Conservation (phyloP, 169 alveolate genomes). For the Pseudocohnilembus persalinus region DNA sequence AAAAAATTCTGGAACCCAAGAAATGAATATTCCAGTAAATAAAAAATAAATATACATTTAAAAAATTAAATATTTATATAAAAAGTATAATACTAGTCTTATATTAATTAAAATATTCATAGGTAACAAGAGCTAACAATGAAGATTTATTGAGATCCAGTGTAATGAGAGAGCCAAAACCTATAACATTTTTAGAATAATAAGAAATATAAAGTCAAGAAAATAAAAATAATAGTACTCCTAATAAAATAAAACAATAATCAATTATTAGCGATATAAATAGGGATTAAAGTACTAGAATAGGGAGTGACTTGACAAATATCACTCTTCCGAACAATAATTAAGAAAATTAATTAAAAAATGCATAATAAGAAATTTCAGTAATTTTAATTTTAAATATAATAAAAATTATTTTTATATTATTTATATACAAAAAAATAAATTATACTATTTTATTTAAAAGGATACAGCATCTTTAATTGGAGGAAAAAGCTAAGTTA, state of each 20-base stretch:
- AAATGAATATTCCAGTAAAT: constrained; percentile 28
- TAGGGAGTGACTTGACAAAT: constrained; percentile 12
- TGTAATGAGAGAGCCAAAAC: neutral
- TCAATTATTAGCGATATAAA: neutral
- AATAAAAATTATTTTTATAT: too few relatives aligned
- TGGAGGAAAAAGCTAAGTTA: too few relatives aligned
- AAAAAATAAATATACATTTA: constrained; percentile 2
- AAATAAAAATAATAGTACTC: too few relatives aligned
- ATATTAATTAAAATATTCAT: neutral
- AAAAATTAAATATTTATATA: constrained; percentile 3
- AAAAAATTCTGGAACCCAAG: constrained; percentile 33
- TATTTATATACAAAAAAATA: too few relatives aligned
- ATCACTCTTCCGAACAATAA: constrained; percentile 14
- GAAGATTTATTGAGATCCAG: neutral
- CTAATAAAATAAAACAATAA: too few relatives aligned
- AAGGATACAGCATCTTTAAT: too few relatives aligned
- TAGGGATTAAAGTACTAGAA: neutral
- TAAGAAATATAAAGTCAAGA: neutral
- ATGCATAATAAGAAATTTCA: constrained; percentile 9
- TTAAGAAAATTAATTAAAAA: too few relatives aligned
- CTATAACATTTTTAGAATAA: neutral
- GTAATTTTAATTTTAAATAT: neutral
- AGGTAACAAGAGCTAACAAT: neutral
- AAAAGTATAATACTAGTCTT: too few relatives aligned
- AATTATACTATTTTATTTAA: too few relatives aligned